Evolutionary conservation across 352 stramenopile species (phyloP).

Genomic region (Phytophthora lateralis): DNA sequence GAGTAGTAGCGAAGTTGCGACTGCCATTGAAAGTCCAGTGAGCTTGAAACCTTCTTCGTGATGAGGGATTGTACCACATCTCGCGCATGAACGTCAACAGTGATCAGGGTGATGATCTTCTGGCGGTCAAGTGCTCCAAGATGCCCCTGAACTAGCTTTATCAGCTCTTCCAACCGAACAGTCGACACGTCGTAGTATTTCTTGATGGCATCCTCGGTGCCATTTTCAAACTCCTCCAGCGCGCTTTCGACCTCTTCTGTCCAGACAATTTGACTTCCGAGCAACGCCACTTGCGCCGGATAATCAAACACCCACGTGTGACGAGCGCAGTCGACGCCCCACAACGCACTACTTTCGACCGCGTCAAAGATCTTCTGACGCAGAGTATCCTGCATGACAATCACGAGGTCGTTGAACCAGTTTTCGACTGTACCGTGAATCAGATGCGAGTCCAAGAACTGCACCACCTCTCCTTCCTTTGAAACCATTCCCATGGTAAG

Average conservation of each 20-base stretch:
- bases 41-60: slow-evolving; percentile 91
- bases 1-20: slow-evolving; percentile 95
- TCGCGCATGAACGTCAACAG: slow-evolving; percentile 96
- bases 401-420: slow-evolving; percentile 95
- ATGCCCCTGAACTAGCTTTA: slow-evolving; percentile 93
- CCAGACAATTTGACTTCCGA: slow-evolving; percentile 94
- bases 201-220: slow-evolving; percentile 95
- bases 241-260: slow-evolving; percentile 91
- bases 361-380: slow-evolving; percentile 87
- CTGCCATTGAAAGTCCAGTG: slow-evolving; percentile 94
- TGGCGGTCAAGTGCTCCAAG: slow-evolving; percentile 70
- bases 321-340: slow-evolving; percentile 83
- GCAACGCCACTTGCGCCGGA: slow-evolving; percentile 74
- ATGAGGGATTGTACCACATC: slow-evolving; percentile 95
- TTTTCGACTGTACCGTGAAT: slow-evolving; percentile 90
- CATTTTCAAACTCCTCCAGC: slow-evolving; percentile 95
- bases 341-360: slow-evolving; percentile 93
- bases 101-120: slow-evolving; percentile 98
- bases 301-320: slow-evolving; percentile 93
- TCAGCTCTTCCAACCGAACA: slow-evolving; percentile 90
- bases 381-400: slow-evolving; percentile 93
- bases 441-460: slow-evolving; percentile 75
- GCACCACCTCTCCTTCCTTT: slow-evolving; percentile 95
- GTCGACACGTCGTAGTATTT: slow-evolving; percentile 94
- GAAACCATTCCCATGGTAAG: slow-evolving; percentile 92